phyloP scores from a whole-genome alignment of 2,329 filamentous ascomycete genomes.

The Fusarium aywerte region DNA sequence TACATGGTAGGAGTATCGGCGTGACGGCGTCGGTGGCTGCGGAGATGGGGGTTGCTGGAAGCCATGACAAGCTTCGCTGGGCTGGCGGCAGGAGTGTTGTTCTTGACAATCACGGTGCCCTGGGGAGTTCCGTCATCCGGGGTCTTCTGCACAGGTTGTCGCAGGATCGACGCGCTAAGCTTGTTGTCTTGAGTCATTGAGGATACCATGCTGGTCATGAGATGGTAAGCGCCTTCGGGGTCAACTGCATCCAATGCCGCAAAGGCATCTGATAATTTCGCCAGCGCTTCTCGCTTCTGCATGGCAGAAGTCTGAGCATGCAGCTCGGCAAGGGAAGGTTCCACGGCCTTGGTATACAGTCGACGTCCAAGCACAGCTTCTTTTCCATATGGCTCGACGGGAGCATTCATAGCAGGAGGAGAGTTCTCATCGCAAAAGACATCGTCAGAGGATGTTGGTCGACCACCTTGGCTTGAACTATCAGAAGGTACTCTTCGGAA shows the following conservation, averaged over 20 bases:
- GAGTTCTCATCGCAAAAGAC: conserved; percentile 71
- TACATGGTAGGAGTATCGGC: conserved; percentile 54
- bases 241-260: conserved; percentile 85
- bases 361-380: conserved; percentile 85
- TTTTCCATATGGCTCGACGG: conserved; percentile 73
- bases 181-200: conserved; percentile 76
- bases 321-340: conserved; percentile 84
- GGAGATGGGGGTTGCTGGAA: conserved; percentile 85
- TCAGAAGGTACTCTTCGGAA: conserved; percentile 88
- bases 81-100: conserved; percentile 56
- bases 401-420: conserved; percentile 58
- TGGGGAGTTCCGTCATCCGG: conserved; percentile 60
- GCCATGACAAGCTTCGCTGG: conserved; percentile 78
- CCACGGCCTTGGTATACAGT: conserved; percentile 82
- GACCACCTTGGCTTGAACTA: conserved; percentile 59
- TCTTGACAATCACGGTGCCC: conserved; percentile 69
- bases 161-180: conserved; percentile 63
- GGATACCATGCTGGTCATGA: conserved; percentile 82
- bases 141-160: conserved; percentile 54
- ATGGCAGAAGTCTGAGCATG: conserved; percentile 78
- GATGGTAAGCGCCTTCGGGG: conserved; percentile 87
- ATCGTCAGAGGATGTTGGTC: conserved; percentile 54
- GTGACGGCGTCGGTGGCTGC: conserved; percentile 77
- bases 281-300: conserved; percentile 83
- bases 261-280: conserved; percentile 86